Evolutionary conservation across 257 asterid genomes (phyloP).

Genomic region (Przewalskia tangutica): DNA sequence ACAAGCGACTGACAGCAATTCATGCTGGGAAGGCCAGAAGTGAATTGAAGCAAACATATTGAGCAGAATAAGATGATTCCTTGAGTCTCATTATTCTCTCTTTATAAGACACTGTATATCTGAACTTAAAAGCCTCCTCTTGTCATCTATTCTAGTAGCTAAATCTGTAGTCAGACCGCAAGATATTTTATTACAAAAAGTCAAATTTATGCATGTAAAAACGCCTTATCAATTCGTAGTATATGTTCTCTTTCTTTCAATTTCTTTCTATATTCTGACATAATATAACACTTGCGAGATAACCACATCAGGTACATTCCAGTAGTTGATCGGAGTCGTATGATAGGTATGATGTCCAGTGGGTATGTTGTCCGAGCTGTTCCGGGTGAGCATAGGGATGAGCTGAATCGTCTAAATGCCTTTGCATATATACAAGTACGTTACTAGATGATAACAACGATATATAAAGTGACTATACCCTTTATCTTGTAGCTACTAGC

Average conservation of each 20-base stretch:
- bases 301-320: slow-evolving; percentile 88
- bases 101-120: too few species aligned
- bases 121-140: accelerated
- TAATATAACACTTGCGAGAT: slow-evolving; percentile 25
- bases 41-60: too few species aligned
- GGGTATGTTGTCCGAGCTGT: slow-evolving; percentile 90
- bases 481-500: slow-evolving; percentile 22
- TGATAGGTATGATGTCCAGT: slow-evolving; percentile 86
- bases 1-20: too few species aligned
- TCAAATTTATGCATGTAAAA: too few species aligned
- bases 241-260: background rate
- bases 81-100: too few species aligned
- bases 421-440: slow-evolving; percentile 63
- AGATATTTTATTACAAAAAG: too few species aligned
- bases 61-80: too few species aligned
- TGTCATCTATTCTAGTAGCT: too few species aligned
- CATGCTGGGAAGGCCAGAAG: too few species aligned
- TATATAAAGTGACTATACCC: background rate
- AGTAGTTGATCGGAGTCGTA: slow-evolving; percentile 49
- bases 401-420: slow-evolving; percentile 61
- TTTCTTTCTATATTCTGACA: background rate
- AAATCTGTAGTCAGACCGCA: too few species aligned
- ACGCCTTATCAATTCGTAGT: too few species aligned
- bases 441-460: slow-evolving; percentile 37
- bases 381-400: slow-evolving; percentile 71